phyloP scores from a whole-genome alignment of 1,139 yeast species.

The Lodderomyces margitis region DNA sequence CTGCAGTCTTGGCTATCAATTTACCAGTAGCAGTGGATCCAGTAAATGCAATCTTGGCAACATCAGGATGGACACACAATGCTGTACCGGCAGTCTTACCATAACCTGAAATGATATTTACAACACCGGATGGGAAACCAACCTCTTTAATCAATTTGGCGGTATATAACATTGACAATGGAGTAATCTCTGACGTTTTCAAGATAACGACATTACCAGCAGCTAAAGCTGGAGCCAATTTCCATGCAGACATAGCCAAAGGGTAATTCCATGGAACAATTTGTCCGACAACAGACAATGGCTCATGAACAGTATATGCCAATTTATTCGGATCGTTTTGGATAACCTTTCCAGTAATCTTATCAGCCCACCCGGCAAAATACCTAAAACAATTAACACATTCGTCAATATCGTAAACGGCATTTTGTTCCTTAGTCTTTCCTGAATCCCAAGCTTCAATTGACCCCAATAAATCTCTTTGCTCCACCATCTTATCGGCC shows the following conservation, averaged over 20 bases:
- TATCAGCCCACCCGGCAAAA: constrained; percentile 86
- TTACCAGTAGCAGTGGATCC: constrained; percentile 63
- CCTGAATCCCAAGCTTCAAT: constrained; percentile 84
- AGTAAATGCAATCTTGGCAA: constrained; percentile 69
- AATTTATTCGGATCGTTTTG: constrained; percentile 66
- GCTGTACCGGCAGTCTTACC: constrained; percentile 60
- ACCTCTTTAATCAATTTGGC: constrained; percentile 57
- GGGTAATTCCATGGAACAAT: constrained; percentile 71
- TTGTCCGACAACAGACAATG: constrained; percentile 78
- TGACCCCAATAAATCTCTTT: constrained; percentile 57
- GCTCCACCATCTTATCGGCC: constrained; percentile 58
- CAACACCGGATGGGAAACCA: constrained; percentile 73
- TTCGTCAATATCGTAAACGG: constrained; percentile 57
- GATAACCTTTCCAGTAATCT: constrained; percentile 66
- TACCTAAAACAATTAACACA: constrained; percentile 59
- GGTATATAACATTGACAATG: constrained; percentile 56
- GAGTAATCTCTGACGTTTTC: constrained; percentile 68
- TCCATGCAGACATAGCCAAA: constrained; percentile 59
- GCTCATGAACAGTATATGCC: constrained; percentile 80
- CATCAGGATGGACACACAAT: constrained; percentile 52
- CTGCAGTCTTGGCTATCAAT: constrained; percentile 58
- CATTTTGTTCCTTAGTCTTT: constrained; percentile 56
- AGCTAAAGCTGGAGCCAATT: constrained; percentile 62
- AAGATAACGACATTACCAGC: constrained; percentile 66
- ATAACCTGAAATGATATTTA: constrained; percentile 57